A percentile compares a stretch with the other conserved stretches of the same genome.
Evolutionary conservation across 257 asterid species (phyloP).

Genomic region (Solanum appendiculatum): DNA sequence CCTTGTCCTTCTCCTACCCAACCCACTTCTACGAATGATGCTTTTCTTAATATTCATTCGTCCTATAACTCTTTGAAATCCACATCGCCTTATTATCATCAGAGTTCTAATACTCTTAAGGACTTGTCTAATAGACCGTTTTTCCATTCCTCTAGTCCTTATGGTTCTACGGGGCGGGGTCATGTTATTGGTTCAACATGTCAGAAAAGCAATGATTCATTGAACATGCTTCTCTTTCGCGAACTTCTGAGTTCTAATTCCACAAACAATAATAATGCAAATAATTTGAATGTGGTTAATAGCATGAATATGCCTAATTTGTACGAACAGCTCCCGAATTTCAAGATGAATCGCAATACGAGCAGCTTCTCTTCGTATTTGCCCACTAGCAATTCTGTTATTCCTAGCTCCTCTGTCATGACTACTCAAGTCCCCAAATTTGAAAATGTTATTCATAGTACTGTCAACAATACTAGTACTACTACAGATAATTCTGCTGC

Average conservation of each 20-base stretch:
- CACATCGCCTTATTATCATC: background rate
- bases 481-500: constrained; percentile 1
- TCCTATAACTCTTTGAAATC: background rate
- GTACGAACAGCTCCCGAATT: constrained; percentile 18
- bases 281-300: background rate
- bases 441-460: background rate
- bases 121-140: background rate
- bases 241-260: constrained; percentile 23
- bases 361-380: background rate
- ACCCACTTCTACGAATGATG: background rate
- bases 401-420: constrained; percentile 5
- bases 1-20: constrained; percentile 10
- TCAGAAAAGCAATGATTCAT: background rate
- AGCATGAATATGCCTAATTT: background rate
- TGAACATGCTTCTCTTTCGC: constrained; percentile 23
- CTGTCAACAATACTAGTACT: background rate
- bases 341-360: background rate
- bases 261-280: background rate
- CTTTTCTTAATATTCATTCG: background rate
- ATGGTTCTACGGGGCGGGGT: background rate
- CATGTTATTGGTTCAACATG: background rate
- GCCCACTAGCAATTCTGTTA: background rate
- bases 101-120: background rate
- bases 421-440: background rate
- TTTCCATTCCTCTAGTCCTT: constrained; percentile 8